Base-by-base conservation (phyloP, 208 protist species). In the Trypanosoma vivax region DNA sequence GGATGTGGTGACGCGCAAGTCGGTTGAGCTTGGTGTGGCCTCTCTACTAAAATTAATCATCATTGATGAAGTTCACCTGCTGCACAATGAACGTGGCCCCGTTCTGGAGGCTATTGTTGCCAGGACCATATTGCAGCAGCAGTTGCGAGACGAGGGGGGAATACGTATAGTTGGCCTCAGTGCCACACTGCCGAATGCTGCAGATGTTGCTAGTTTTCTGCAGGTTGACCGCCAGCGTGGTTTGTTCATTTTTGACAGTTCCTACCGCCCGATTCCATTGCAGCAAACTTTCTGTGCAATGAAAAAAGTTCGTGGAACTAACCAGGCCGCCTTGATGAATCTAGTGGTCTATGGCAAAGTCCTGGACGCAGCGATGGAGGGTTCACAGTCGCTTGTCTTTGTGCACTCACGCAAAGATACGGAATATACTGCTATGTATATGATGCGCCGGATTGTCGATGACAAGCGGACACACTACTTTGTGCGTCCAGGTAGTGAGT, bases 1-100 rank as follows among this genome's bases (percentile, higher is more conserved):
- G 97, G 99, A 99, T 67, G 95, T 99, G 40, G 96, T 99, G 31
- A 99, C 98, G 10, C 86, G 98, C 54, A 99, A 99, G 65, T 83
- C 85, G 14, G 78, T 98, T 14, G 74, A 98, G 35, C 95, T 98
- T 13, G 83, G 83, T 14, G 79, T 96, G 13, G 83, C 83, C 1
- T 70, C 80, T 5, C 59, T 83, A 61, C 71, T 96, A 27, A 76
- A 79, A 49, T 68, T 99, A 27, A 56, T 99, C 16, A 97, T 99
- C 58, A 92, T 99, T 50, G 97, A 99, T 66, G 96, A 99, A 76
- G 95, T 99, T 53, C 99, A 99, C 74, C 73, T 99, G 13, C 80
- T 99, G 29, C 98, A 99, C 73, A 98, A 99, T 65, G 88, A 95
- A 38, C 84, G 99, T 45, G 99, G 99, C 18, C 90, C 98, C 0